Percentiles rank a stretch among this genome's conserved stretches.
phyloP scores from a whole-genome alignment of 345 rosid species.

The Populus tremula region DNA sequence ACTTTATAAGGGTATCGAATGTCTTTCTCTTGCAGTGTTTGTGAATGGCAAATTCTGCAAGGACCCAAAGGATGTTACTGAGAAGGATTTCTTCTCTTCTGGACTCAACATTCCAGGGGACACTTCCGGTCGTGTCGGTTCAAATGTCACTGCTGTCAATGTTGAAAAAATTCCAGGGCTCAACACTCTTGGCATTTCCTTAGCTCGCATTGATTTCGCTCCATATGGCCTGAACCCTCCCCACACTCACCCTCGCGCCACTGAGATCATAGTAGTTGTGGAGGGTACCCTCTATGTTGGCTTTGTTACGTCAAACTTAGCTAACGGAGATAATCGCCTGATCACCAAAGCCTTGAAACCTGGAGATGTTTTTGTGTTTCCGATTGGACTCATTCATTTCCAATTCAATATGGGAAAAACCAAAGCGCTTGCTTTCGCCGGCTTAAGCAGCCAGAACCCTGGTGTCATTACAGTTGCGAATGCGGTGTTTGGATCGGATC shows the following conservation, averaged over 20 bases:
- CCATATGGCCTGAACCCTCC: neutral
- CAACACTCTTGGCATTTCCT: constrained; percentile 11
- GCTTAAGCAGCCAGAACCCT: constrained; percentile 14
- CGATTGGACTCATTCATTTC: constrained; percentile 8
- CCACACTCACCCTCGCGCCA: constrained; percentile 8
- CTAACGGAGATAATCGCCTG: neutral
- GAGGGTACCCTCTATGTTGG: constrained; percentile 9
- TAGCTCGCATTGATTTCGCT: neutral
- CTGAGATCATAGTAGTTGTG: neutral
- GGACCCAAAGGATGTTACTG: neutral
- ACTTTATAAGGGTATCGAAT: neutral
- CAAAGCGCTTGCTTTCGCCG: neutral
- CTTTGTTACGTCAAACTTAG: constrained; percentile 1
- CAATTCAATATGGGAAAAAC: neutral
- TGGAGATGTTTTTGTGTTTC: constrained; percentile 14
- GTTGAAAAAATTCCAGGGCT: constrained; percentile 1
- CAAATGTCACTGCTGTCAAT: neutral
- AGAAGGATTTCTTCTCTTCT: neutral
- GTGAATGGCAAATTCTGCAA: constrained; percentile 13
- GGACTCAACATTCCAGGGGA: neutral
- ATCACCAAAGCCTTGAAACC: constrained; percentile 2
- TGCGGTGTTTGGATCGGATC: neutral
- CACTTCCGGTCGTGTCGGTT: neutral
- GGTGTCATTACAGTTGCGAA: constrained; percentile 1
- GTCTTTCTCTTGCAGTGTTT: constrained; percentile 2